Conservation (phyloP, 495 filamentous ascomycete species). For the Aspergillus bertholletiae region DNA sequence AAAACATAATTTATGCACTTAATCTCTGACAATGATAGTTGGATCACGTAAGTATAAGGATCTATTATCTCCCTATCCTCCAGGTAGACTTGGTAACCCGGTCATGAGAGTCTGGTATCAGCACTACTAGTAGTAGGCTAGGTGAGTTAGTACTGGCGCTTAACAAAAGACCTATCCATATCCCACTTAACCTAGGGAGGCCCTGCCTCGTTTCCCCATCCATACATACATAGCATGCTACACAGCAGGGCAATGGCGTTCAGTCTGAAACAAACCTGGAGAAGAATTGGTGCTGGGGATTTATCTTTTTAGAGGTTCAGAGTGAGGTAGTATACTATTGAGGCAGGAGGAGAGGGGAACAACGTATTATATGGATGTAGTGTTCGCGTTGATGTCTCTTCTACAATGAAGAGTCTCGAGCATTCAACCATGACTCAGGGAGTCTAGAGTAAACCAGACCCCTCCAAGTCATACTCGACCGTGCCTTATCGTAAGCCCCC, state of each 20-base stretch:
- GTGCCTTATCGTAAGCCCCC: too few species aligned
- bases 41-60: background rate
- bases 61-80: background rate
- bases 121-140: too few species aligned
- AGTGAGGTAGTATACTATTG: too few species aligned
- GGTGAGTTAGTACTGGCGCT: too few species aligned
- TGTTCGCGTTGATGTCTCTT: background rate
- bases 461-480: background rate
- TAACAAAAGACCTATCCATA: too few species aligned
- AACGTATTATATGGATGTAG: background rate
- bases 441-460: too few species aligned
- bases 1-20: background rate
- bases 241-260: background rate
- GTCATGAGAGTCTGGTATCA: too few species aligned
- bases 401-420: background rate
- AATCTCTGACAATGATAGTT: background rate
- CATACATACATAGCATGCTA: background rate
- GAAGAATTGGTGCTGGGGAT: background rate
- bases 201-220: background rate
- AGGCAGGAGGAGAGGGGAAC: background rate
- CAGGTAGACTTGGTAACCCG: background rate
- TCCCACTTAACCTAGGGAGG: too few species aligned
- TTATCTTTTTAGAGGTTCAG: background rate
- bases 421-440: background rate
- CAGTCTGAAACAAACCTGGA: background rate